Evolutionary conservation across 2,329 filamentous ascomycete genomes (phyloP).

Genomic region (Emydomyces testavorans): DNA sequence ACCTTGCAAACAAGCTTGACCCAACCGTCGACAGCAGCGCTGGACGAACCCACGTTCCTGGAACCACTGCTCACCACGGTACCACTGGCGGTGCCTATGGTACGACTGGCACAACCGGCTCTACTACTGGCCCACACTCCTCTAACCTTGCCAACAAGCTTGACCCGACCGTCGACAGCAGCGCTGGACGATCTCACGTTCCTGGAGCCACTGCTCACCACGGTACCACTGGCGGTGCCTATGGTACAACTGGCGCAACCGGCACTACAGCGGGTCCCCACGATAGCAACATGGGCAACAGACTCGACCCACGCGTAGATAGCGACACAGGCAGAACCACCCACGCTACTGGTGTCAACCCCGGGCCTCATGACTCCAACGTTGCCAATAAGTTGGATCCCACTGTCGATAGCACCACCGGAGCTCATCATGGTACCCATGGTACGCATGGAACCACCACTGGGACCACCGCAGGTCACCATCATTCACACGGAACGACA

Average conservation of each 20-base stretch:
- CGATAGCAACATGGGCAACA: conserved; percentile 16
- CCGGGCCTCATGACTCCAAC: neutral
- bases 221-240: neutral
- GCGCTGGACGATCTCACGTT: conserved; percentile 12
- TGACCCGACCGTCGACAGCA: conserved; percentile 27
- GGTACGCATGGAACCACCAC: conserved; percentile 16
- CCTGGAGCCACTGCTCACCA: neutral
- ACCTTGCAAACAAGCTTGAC: conserved; percentile 16
- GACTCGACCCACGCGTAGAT: conserved; percentile 18
- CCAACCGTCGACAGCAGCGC: conserved; percentile 16
- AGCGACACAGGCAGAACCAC: conserved; percentile 6
- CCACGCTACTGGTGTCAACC: neutral
- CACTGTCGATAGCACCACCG: conserved; percentile 1
- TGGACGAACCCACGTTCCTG: neutral
- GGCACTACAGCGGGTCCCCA: conserved; percentile 11
- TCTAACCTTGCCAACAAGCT: conserved; percentile 29
- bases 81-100: conserved; percentile 10
- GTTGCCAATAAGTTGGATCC: conserved; percentile 4
- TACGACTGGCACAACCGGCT: neutral
- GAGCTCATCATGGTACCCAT: neutral
- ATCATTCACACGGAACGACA: neutral
- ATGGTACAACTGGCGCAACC: neutral
- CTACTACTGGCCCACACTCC: conserved; percentile 22
- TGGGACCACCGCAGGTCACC: conserved; percentile 1
- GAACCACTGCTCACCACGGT: neutral